Conservation (phyloP, 305 asterid genomes). For the Fraxinus platypoda region DNA sequence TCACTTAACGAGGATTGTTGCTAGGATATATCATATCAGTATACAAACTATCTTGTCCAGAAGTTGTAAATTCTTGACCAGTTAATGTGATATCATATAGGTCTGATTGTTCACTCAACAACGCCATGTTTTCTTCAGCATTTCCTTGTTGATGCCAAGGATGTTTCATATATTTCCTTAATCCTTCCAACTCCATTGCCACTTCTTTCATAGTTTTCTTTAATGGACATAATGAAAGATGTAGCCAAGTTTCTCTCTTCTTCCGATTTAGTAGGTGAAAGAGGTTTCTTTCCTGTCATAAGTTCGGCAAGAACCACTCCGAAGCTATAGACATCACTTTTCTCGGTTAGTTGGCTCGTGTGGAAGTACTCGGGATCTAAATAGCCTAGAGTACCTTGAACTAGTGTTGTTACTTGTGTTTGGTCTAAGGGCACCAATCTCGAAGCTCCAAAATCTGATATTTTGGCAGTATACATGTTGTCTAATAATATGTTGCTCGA, state of each 20-base stretch:
- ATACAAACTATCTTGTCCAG: constrained; percentile 19
- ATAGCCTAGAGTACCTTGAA: constrained; percentile 58
- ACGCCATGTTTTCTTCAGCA: constrained; percentile 14
- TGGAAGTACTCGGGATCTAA: constrained; percentile 57
- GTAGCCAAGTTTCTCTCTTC: constrained; percentile 23
- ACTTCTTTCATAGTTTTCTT: constrained; percentile 34
- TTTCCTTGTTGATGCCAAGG: constrained; percentile 17
- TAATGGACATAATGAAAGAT: constrained; percentile 15
- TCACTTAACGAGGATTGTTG: constrained; percentile 9
- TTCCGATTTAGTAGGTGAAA: constrained; percentile 6
- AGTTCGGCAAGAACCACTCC: constrained; percentile 59
- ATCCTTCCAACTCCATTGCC: constrained; percentile 30
- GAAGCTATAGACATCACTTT: constrained; percentile 64
- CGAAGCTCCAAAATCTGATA: constrained; percentile 59
- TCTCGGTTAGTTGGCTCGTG: constrained; percentile 46
- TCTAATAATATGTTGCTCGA: constrained; percentile 49
- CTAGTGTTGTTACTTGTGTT: constrained; percentile 44
- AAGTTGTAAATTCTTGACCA: constrained; percentile 8
- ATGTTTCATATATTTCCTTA: constrained; percentile 28
- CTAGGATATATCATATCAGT: constrained; percentile 10
- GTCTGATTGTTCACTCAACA: constrained; percentile 21
- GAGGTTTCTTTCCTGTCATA: constrained; percentile 47
- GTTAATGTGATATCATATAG: constrained; percentile 19
- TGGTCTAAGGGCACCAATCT: constrained; percentile 49
- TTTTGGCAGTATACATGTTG: constrained; percentile 38